phyloP scores from a whole-genome alignment of 257 asterid species.

The Plantago major region DNA sequence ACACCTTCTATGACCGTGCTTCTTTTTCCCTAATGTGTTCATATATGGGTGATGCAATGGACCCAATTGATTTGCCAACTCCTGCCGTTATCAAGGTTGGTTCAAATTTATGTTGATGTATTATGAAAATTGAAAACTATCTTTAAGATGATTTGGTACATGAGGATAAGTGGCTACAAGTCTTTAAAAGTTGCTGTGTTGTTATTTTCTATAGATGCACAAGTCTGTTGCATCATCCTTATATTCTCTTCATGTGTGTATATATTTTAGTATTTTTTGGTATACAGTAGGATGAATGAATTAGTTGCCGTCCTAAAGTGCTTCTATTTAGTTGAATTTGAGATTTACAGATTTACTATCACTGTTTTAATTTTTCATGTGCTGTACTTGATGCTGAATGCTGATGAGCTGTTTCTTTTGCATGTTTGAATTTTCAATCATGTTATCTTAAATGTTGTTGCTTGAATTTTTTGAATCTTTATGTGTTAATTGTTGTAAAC shows the following conservation, averaged over 20 bases:
- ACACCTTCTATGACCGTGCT: constrained; percentile 92
- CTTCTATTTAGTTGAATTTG: background rate
- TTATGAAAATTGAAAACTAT: constrained; percentile 13
- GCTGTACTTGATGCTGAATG: constrained; percentile 21
- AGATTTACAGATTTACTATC: background rate
- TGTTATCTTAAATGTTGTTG: constrained; percentile 5
- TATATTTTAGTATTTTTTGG: too few relatives aligned
- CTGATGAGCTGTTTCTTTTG: constrained; percentile 15
- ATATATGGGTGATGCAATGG: constrained; percentile 88
- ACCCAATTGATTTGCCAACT: constrained; percentile 80
- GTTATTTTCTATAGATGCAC: background rate
- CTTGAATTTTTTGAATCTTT: background rate
- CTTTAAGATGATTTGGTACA: constrained; percentile 9
- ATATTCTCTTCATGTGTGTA: constrained; percentile 6
- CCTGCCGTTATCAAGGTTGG: constrained; percentile 83
- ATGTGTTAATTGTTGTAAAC: constrained; percentile 8
- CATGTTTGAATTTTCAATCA: background rate
- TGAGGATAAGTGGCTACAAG: background rate
- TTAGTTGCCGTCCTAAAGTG: too few relatives aligned
- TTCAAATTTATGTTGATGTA: constrained; percentile 10
- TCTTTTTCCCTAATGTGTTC: constrained; percentile 85
- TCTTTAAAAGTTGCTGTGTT: constrained; percentile 1
- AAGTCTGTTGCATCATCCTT: background rate
- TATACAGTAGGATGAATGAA: too few relatives aligned
- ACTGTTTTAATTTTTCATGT: constrained; percentile 6